These are phyloP conservation scores for Neurospora sp. DNA, from an alignment of 495 filamentous ascomycete species.

Conservation along the genomic window DNA sequence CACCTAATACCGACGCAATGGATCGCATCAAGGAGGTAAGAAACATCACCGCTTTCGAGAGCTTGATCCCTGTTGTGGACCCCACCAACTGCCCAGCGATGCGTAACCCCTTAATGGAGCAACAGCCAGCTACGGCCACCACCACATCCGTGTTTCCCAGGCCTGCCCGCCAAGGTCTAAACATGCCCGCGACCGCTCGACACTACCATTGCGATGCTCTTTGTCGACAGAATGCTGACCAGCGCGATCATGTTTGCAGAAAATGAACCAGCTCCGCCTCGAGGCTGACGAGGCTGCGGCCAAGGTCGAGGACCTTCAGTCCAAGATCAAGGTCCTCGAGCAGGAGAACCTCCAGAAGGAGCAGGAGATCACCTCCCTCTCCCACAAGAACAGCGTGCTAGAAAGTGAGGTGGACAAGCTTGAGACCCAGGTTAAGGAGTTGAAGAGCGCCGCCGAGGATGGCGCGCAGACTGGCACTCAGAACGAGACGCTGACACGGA, in stretches of 20 bases:
- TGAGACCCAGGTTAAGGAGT: conserved; percentile 62
- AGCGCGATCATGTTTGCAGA: conserved; percentile 39
- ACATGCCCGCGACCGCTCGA: background rate
- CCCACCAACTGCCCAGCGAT: conserved; percentile 28
- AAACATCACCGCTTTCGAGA: conserved; percentile 19
- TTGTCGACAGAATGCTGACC: conserved; percentile 10
- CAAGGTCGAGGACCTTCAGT: conserved; percentile 77
- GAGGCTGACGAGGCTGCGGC: conserved; percentile 74
- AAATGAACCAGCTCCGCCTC: conserved; percentile 84
- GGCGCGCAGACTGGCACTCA: conserved; percentile 66
- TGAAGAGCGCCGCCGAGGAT: conserved; percentile 67
- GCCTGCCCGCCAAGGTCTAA: background rate
- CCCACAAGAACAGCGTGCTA: conserved; percentile 83
- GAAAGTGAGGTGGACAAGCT: conserved; percentile 86
- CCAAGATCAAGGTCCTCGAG: conserved; percentile 79
- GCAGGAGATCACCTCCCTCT: conserved; percentile 91
- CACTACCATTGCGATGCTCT: background rate
- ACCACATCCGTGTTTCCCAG: conserved; percentile 1
- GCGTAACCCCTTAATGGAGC: conserved; percentile 4
- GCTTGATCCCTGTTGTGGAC: conserved; percentile 24
- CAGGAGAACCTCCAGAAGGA: conserved; percentile 94
- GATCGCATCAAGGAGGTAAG: conserved; percentile 77
- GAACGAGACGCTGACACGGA: conserved; percentile 81
- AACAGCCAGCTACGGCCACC: background rate
- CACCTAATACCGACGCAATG: conserved; percentile 33